Base-by-base conservation (phyloP, 371 early-diverging fungal species). In the Gilbertella persicaria region DNA sequence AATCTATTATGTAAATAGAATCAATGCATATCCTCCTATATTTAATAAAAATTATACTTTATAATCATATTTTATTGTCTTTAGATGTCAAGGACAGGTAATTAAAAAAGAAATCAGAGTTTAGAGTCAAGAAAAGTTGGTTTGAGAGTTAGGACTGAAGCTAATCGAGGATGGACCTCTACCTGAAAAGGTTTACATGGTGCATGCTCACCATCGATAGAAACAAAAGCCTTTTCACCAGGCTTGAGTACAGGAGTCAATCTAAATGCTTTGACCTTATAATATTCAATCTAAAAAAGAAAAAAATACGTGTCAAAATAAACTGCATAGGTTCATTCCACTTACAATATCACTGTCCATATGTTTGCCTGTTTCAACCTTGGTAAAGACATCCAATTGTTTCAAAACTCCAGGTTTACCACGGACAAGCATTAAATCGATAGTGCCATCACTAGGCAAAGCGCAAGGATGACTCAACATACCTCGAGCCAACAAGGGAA, bases 161-260 rank as follows among this genome's bases (percentile, higher is more conserved):
- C 71, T 17, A 83, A 57, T n/a, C 71, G 63, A 38, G 75, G 75
- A 58, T 83, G 83, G 8, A 80, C 82, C 47, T 86, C 79, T 6
- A 82, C 82, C 50, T 86, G 86, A 51, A 83, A 82, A 3, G 83
- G 78, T 24, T 73, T 71, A 17, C 67, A 65, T 6, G 82, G 79
- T 20, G 80, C 78, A 50, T 78, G 82, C 28, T 86, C 86, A 13
- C 86, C 86, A 60, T 86, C 86, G 42, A 86, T 78, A 3, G 84
- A 74, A 4, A 86, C 70, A 46, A 73, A 84, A 0, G 75, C 74
- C 14, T 58, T 59, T 48, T 71, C 53, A n/a, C 66, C 67, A 13
- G 66, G 48, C 16, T 60, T 63, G 7, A 64, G 46, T 12, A 71
- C 56, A 0, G 86, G 86, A 6, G 64, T 72, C 16, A 86, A 52